Base-by-base conservation (phyloP, 148 eudicot genomes). In the Oxyria digyna region DNA sequence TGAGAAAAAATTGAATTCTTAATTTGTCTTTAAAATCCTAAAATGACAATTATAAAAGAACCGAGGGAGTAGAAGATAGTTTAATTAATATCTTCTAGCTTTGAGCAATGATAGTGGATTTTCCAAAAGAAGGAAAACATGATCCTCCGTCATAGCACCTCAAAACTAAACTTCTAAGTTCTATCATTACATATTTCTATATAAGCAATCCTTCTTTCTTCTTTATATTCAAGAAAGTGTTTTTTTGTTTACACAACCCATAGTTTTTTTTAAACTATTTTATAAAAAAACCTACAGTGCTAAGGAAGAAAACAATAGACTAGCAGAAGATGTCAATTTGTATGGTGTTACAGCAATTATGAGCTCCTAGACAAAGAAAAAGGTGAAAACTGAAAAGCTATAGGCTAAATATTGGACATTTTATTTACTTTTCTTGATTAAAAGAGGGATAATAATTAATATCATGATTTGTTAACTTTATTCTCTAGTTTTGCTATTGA, bases 111-210 rank as follows among this genome's bases (percentile, higher is more conserved):
- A 59, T 59, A 13, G 18, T 31, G 8, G 14, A 13, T 54, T 31
- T 59, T 37, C 65, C 65, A 59, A 59, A 59, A 59, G 65, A 59
- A 29, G 65, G 65, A 59, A 59, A 59, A 26, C 65, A 29, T 15
- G 65, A 59, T 59, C 65, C 38, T 31, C 9, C 65, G 31, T 59
- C 65, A 59, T 59, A 13, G 38, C 65, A 21, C 37, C 6, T 12
- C 65, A 31, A 59, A 1, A 10, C 62, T 59, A 59, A 59, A 59
- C 65, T 59, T 59, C 65, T 31, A 59, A 29, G 20, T 59, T 59
- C 11, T 59, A 59, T 59, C 65, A 59, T 59, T 59, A 59, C 65
- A 59, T 14, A 31, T 59, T 59, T 38, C 65, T 15, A 59, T 27
- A 27, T 59, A 59, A 29, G 65, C 65, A 59, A 59, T 24, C 35